A percentile compares a stretch with the other conserved stretches of the same genome.
phyloP scores from a whole-genome alignment of 306 rosid genomes.

The Calophaca sinica region DNA sequence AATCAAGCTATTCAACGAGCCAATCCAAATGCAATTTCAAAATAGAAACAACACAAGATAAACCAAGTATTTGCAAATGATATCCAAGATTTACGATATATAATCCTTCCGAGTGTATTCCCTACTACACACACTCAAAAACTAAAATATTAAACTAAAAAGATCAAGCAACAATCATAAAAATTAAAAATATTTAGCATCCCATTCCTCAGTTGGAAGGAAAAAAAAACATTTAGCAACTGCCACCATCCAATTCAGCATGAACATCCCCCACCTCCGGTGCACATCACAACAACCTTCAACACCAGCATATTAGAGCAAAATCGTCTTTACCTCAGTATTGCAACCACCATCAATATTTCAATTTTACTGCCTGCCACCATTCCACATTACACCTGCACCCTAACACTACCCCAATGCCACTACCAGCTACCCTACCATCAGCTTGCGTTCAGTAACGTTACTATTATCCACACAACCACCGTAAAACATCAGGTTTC shows the following conservation, averaged over 20 bases:
- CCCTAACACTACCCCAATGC: not conserved
- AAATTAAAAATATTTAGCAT: not conserved
- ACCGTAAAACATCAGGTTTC: conserved; percentile 11
- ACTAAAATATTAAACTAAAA: not conserved
- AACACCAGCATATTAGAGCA: conserved; percentile 2
- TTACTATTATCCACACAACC: not conserved
- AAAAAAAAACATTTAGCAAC: conserved; percentile 15
- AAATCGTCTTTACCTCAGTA: conserved; percentile 7
- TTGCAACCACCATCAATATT: not conserved
- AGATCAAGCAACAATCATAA: not conserved
- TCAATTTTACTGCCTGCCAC: conserved; percentile 15
- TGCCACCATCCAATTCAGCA: conserved; percentile 14
- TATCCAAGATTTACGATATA: not conserved
- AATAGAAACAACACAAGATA: conserved; percentile 17
- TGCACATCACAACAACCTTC: not conserved
- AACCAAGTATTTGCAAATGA: conserved; percentile 10
- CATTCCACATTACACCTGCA: conserved; percentile 21
- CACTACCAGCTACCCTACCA: conserved; percentile 15
- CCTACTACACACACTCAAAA: conserved; percentile 8
- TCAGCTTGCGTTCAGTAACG: not conserved
- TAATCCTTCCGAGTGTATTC: conserved; percentile 17
- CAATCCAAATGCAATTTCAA: conserved; percentile 13
- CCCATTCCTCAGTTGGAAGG: not conserved
- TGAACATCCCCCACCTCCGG: conserved; percentile 18
- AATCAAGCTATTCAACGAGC: conserved; percentile 2